Base-by-base conservation (phyloP, 2,329 filamentous ascomycete genomes). In the Fusarium metavorans region DNA sequence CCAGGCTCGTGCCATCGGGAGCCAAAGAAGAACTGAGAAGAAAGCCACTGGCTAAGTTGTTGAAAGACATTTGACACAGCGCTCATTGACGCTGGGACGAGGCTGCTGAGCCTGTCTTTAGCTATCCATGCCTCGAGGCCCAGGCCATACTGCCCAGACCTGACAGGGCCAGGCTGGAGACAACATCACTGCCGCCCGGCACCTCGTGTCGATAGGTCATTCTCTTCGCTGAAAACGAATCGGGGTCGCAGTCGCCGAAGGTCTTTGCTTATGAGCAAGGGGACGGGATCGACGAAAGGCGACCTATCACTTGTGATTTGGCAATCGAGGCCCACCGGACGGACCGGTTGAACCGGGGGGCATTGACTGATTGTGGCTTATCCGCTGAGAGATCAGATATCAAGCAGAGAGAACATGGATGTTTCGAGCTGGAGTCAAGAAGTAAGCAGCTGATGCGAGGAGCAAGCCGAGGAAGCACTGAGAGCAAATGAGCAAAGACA, bases 281-380 rank as follows among this genome's bases (percentile, higher is more conserved):
- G 70, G 69, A 50, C 48, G 39, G 50, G 72, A 76, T 76, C 71
- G 72, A 39, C 72, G 64, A 73, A 63, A 71, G 75, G 32, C 70
- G 68, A 75, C 71, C 62, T 72, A 66, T 75, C 67, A 74, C 45
- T 62, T 71, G 59, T 72, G 58, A 68, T 71, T 73, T 71, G 68
- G 68, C 68, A 68, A 70, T 70, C 43, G 62, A 72, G 68, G 68
- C 35, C 70, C 68, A 75, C 70, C 65, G 25, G 65, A 67, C 56
- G 63, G 60, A 68, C 67, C 60, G 52, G 63, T 64, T 61, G 45
- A 65, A 58, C 45, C 50, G 56, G 70, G 70, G 48, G 70, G 54
- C 57, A 52, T 57, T 59, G 64, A 35, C 63, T 64, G 67, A 50
- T 25, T 64, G 62, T 66, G 60, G 48, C 52, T 64, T 65, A 30